phyloP scores from a whole-genome alignment of 2,329 filamentous ascomycete species.

The Lecanoromycetidae sp. region DNA sequence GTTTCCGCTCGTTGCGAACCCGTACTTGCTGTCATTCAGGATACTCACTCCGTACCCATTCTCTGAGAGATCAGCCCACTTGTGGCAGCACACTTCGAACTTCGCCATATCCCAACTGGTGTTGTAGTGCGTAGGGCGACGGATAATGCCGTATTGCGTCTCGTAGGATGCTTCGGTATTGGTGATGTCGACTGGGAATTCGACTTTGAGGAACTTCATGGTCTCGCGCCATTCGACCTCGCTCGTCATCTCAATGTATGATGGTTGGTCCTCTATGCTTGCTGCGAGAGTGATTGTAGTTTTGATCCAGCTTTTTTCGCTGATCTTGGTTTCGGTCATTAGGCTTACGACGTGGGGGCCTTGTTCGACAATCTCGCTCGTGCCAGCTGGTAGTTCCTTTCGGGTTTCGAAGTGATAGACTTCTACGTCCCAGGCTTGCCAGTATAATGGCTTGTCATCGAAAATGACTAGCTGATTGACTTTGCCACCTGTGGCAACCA shows the following conservation, averaged over 20 bases:
- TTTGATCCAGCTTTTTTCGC: constrained; percentile 71
- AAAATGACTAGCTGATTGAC: constrained; percentile 90
- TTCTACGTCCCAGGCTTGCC: constrained; percentile 97
- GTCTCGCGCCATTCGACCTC: constrained; percentile 96
- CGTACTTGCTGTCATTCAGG: constrained; percentile 91
- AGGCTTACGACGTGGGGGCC: constrained; percentile 68
- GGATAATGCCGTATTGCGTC: constrained; percentile 81
- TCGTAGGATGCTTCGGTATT: constrained; percentile 94
- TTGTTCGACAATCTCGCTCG: constrained; percentile 59
- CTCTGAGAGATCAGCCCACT: constrained; percentile 84
- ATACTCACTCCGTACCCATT: constrained; percentile 82
- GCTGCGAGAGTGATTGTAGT: constrained; percentile 73
- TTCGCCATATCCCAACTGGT: constrained; percentile 97
- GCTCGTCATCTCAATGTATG: constrained; percentile 63
- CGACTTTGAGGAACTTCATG: constrained; percentile 97
- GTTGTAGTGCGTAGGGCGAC: constrained; percentile 92
- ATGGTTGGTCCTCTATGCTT: constrained; percentile 50
- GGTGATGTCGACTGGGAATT: constrained; percentile 84
- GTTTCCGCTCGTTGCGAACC: constrained; percentile 80
- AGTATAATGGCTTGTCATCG: constrained; percentile 93
- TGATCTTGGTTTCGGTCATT: constrained; percentile 75
- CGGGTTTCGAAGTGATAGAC: constrained; percentile 87
- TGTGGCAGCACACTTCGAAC: constrained; percentile 93
- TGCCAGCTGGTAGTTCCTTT: constrained; percentile 56
- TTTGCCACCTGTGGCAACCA: constrained; percentile 60